These are phyloP conservation scores for Alternaria tenuissima DNA, from an alignment of 2,329 filamentous ascomycete species.

Conservation along the genomic window DNA sequence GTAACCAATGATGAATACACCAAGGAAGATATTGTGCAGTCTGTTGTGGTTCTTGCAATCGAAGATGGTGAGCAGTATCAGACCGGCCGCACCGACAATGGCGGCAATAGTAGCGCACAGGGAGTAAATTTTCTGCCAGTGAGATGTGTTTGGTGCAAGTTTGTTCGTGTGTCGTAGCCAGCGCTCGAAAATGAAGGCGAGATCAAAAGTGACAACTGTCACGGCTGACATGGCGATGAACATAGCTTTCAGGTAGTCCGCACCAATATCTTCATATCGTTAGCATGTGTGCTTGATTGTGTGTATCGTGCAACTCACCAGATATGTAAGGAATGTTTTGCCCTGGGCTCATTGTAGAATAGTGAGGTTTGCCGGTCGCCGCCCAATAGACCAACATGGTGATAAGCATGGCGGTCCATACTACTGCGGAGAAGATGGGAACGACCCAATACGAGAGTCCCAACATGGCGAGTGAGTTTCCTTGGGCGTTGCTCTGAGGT, in stretches of 20 bases:
- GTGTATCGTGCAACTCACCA: constrained; percentile 52
- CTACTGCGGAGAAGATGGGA: constrained; percentile 70
- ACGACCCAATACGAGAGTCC: constrained; percentile 66
- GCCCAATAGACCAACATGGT: constrained; percentile 76
- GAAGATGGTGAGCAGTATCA: constrained; percentile 86
- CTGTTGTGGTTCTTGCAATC: constrained; percentile 75
- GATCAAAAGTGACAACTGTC: constrained; percentile 81
- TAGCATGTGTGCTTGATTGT: constrained; percentile 1
- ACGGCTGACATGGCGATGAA: constrained; percentile 77
- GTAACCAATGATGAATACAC: constrained; percentile 86
- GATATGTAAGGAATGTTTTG: constrained; percentile 77
- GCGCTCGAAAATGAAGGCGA: constrained; percentile 81
- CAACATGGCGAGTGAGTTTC: constrained; percentile 36
- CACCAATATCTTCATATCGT: constrained; percentile 62
- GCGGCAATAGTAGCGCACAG: constrained; percentile 72
- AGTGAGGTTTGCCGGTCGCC: constrained; percentile 63
- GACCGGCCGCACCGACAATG: constrained; percentile 76
- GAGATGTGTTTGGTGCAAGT: constrained; percentile 75
- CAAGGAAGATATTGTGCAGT: constrained; percentile 78
- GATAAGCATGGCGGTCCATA: constrained; percentile 67
- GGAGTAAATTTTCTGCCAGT: constrained; percentile 69
- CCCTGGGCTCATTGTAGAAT: constrained; percentile 65
- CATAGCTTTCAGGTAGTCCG: constrained; percentile 72
- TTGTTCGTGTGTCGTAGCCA: constrained; percentile 84
- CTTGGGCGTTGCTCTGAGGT: neutral